These are phyloP conservation scores for Astrothelium macrocarpum DNA, from an alignment of 495 filamentous ascomycete genomes.

Conservation along the genomic window DNA sequence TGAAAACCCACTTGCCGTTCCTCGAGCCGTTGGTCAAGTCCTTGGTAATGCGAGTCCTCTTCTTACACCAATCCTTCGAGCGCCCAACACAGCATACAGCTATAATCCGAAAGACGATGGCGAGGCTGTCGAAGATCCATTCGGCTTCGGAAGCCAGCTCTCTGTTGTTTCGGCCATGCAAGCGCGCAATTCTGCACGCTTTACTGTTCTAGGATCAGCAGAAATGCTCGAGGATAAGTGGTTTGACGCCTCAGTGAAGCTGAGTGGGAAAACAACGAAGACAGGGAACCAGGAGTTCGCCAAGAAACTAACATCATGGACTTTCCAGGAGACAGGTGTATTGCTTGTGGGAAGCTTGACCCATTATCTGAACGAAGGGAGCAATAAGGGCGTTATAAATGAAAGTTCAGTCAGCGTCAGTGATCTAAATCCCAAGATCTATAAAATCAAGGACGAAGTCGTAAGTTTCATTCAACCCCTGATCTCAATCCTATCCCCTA, in stretches of 20 bases:
- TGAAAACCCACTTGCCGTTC: slow-evolving; percentile 65
- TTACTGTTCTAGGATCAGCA: slow-evolving; percentile 74
- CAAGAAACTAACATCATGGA: slow-evolving; percentile 74
- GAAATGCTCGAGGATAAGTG: slow-evolving; percentile 84
- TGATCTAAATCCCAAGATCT: slow-evolving; percentile 73
- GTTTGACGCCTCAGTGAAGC: slow-evolving; percentile 74
- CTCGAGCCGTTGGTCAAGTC: slow-evolving; percentile 66
- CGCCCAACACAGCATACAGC: slow-evolving; percentile 73
- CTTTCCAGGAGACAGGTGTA: slow-evolving; percentile 88
- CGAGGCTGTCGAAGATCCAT: slow-evolving; percentile 65
- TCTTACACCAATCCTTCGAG: slow-evolving; percentile 69
- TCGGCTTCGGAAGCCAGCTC: slow-evolving; percentile 73
- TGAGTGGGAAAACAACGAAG: slow-evolving; percentile 35
- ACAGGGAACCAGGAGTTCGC: slow-evolving; percentile 81
- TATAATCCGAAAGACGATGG: slow-evolving; percentile 89
- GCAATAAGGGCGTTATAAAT: slow-evolving; percentile 32
- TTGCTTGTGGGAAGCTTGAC: slow-evolving; percentile 73
- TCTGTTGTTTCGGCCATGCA: slow-evolving; percentile 75
- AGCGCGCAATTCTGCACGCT: slow-evolving; percentile 83
- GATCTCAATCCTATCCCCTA: not conserved
- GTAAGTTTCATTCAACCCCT: slow-evolving; percentile 57
- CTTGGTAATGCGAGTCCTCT: slow-evolving; percentile 66
- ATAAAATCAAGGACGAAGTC: slow-evolving; percentile 93
- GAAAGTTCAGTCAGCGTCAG: slow-evolving; percentile 13
- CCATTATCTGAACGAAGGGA: slow-evolving; percentile 60